Evolutionary conservation across 805 yeast species (phyloP), one percentile per base, ranked within the genome.

Genomic region (Cyberlindnera meyerae): DNA sequence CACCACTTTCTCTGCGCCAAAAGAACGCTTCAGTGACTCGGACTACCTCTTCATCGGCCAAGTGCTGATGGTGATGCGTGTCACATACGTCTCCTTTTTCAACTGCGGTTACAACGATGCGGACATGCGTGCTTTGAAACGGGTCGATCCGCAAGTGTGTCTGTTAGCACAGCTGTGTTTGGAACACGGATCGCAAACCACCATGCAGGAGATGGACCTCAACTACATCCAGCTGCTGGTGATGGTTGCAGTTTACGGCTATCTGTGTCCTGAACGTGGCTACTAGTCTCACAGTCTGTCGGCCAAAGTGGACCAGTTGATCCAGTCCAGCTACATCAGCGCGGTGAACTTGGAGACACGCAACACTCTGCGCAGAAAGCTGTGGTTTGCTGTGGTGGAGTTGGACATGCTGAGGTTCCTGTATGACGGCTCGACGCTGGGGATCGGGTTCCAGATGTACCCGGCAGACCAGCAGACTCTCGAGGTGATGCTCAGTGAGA

Each of bases 391-490:
- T 9, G 24, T 39, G 5, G 5, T 43, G 31, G 50, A 46, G 6
- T 25, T 46, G 5, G 47, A 43, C 25, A 18, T 30, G 16, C 18
- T 39, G 17, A 43, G 45, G 14, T 46, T 43, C 26, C n/a, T 46
- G 14, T 43, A 41, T 27, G 50, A 46, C 24, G 48, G 50, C 0
- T 34, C 44, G 2, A 45, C 50, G 8, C 24, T 46, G n/a, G 36
- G 44, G 7, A 20, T 46, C 7, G 24, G 18, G 11, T 27, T 17
- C 4, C 39, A 46, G 3, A 37, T 35, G 3, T 41, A 37, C 29
- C 27, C 42, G 4, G 36, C 45, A 1, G 34, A 38, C 13, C 35
- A 38, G 8, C 26, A 27, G 12, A 24, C 37, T 4, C 28, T 38
- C 13, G 27, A 34, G 11, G 12, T 35, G 4, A 38, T 34, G 35